Conservation (phyloP, 441 rosid genomes). For the Aquilaria agallochum region DNA sequence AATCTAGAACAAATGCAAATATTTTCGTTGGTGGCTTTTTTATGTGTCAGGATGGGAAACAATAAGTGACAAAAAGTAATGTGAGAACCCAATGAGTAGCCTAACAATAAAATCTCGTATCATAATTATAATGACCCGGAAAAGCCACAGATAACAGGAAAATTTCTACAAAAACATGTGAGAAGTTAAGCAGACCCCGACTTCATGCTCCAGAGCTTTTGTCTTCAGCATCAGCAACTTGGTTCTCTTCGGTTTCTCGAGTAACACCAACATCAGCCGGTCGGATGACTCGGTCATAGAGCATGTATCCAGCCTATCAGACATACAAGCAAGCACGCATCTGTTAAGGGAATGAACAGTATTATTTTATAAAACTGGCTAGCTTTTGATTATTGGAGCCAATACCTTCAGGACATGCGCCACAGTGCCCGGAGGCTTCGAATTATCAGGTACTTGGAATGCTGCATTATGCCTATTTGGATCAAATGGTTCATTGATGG, state of each 20-base stretch:
- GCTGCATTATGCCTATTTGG: constrained; percentile 85
- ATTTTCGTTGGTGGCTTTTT: constrained; percentile 3
- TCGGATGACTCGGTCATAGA: constrained; percentile 74
- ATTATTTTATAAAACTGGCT: too few species aligned
- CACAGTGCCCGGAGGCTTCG: constrained; percentile 87
- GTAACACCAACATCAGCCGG: constrained; percentile 96
- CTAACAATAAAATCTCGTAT: constrained; percentile 8
- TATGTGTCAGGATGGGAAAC: background rate
- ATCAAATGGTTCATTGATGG: constrained; percentile 81
- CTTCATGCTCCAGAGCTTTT: constrained; percentile 36
- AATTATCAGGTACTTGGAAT: constrained; percentile 72
- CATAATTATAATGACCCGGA: background rate
- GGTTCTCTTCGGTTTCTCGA: constrained; percentile 34
- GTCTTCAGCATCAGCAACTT: constrained; percentile 22
- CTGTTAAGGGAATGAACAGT: background rate
- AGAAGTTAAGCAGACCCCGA: background rate
- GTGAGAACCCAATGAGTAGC: background rate
- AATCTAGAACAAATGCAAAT: too few species aligned
- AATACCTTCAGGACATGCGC: constrained; percentile 90
- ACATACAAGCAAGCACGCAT: background rate
- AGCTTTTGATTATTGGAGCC: background rate
- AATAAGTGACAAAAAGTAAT: background rate
- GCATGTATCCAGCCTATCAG: constrained; percentile 71
- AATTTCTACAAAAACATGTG: constrained; percentile 1
- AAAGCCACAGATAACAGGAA: constrained; percentile 5